A percentile compares a stretch with the other conserved stretches of the same genome.
phyloP scores from a whole-genome alignment of 495 filamentous ascomycete genomes.

The Neurospora sp. region DNA sequence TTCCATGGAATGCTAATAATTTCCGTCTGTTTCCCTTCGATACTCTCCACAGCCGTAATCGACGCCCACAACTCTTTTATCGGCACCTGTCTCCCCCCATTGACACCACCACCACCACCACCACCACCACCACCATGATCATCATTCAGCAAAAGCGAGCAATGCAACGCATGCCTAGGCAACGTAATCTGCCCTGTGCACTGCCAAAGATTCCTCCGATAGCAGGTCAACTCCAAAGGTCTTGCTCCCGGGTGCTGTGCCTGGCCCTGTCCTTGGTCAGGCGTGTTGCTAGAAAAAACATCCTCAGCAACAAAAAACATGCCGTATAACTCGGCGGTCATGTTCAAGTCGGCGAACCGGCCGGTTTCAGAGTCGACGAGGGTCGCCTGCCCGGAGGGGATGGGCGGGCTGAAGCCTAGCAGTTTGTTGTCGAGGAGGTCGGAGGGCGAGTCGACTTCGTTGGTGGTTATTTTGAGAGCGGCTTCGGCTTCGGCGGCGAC shows the following conservation, averaged over 20 bases:
- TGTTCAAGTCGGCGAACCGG: conserved; percentile 42
- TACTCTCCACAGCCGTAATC: conserved; percentile 81
- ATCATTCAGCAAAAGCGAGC: background rate
- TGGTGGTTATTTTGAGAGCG: conserved; percentile 26
- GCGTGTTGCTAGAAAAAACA: conserved; percentile 37
- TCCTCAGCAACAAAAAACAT: conserved; percentile 92
- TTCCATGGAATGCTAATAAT: conserved; percentile 94
- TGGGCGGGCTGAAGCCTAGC: conserved; percentile 65
- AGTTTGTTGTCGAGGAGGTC: conserved; percentile 35
- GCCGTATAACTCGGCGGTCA: conserved; percentile 80
- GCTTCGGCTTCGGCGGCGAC: conserved; percentile 13
- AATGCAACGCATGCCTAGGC: conserved; percentile 53
- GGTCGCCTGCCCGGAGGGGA: conserved; percentile 48
- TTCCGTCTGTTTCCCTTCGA: conserved; percentile 79
- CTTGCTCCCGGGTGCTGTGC: background rate
- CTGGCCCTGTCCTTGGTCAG: background rate
- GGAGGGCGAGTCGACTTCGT: conserved; percentile 23
- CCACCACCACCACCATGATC: no score
- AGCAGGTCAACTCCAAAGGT: conserved; percentile 81
- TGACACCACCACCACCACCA: no score
- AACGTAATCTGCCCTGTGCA: conserved; percentile 75
- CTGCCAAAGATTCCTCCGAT: conserved; percentile 83
- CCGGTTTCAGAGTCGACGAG: conserved; percentile 29
- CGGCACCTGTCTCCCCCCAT: conserved; percentile 59
- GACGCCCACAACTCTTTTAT: conserved; percentile 66